Evolutionary conservation across 2,329 filamentous ascomycete genomes (phyloP).

Genomic region (Venturia asperata): DNA sequence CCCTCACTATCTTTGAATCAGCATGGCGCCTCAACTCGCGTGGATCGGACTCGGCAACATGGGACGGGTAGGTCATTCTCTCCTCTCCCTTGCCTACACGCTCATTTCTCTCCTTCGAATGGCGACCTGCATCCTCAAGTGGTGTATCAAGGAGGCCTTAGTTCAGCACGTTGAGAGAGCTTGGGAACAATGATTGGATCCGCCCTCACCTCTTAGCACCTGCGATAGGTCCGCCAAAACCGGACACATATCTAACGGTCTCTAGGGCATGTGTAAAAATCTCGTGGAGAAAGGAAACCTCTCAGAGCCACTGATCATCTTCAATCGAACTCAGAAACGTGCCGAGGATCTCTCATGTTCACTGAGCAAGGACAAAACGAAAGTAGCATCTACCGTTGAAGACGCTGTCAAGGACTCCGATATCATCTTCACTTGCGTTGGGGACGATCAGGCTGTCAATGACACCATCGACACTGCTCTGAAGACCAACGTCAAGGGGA

Average conservation of each 20-base stretch:
- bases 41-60: constrained; percentile 87
- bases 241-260: neutral
- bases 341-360: constrained; percentile 56
- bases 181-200: neutral
- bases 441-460: constrained; percentile 68
- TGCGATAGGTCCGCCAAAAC: neutral
- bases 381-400: constrained; percentile 56
- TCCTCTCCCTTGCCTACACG: neutral
- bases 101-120: neutral
- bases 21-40: constrained; percentile 50
- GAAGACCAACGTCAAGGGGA: constrained; percentile 52
- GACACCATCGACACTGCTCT: constrained; percentile 54
- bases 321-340: constrained; percentile 67
- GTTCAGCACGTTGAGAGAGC: neutral
- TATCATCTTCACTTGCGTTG: constrained; percentile 75
- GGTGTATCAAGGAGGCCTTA: neutral
- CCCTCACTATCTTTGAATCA: constrained; percentile 15
- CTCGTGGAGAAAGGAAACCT: constrained; percentile 70
- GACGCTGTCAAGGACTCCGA: constrained; percentile 62
- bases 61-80: constrained; percentile 56
- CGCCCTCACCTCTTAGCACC: too few relatives aligned
- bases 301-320: constrained; percentile 64
- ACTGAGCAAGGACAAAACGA: constrained; percentile 55
- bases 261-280: constrained; percentile 76
- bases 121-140: neutral